phyloP scores from a whole-genome alignment of 768 basidiomycete species.

The Suillus variegatus region DNA sequence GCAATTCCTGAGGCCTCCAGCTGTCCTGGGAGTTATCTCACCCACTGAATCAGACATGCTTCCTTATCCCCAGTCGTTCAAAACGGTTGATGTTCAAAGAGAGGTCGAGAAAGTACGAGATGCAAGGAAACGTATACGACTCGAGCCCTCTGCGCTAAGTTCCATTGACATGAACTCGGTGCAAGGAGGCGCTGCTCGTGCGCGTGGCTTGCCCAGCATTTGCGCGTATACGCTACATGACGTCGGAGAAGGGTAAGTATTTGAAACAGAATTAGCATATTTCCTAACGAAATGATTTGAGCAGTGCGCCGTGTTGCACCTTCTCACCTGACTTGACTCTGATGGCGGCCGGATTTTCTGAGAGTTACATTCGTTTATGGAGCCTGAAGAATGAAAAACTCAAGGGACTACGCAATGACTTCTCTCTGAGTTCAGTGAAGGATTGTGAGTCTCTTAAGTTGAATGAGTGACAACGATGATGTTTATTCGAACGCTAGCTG shows the following conservation, averaged over 20 bases:
- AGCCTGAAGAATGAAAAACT: conserved; percentile 91
- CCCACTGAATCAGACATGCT: conserved; percentile 74
- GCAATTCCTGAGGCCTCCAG: conserved; percentile 49
- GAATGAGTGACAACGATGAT: background rate
- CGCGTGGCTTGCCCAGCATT: conserved; percentile 83
- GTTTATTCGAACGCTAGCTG: conserved; percentile 39
- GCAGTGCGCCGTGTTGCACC: conserved; percentile 78
- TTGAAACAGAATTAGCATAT: conserved; percentile 3
- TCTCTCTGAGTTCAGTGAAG: conserved; percentile 60
- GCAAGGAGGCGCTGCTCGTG: conserved; percentile 53
- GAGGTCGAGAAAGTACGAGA: conserved; percentile 91
- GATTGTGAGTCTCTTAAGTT: conserved; percentile 56
- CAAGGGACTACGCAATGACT: conserved; percentile 75
- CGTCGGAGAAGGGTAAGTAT: conserved; percentile 85
- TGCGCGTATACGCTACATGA: conserved; percentile 96
- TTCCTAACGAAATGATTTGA: conserved; percentile 11
- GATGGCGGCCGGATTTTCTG: conserved; percentile 93
- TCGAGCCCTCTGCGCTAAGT: conserved; percentile 72
- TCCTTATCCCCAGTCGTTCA: conserved; percentile 83
- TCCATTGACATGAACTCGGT: conserved; percentile 59
- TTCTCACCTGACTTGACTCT: conserved; percentile 92
- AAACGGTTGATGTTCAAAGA: conserved; percentile 82
- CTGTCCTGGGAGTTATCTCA: conserved; percentile 55
- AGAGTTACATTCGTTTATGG: conserved; percentile 95
- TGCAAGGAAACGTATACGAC: conserved; percentile 85